These are phyloP conservation scores for Talaromyces sp. DNA, from an alignment of 2,329 filamentous ascomycete species.

Conservation along the genomic window DNA sequence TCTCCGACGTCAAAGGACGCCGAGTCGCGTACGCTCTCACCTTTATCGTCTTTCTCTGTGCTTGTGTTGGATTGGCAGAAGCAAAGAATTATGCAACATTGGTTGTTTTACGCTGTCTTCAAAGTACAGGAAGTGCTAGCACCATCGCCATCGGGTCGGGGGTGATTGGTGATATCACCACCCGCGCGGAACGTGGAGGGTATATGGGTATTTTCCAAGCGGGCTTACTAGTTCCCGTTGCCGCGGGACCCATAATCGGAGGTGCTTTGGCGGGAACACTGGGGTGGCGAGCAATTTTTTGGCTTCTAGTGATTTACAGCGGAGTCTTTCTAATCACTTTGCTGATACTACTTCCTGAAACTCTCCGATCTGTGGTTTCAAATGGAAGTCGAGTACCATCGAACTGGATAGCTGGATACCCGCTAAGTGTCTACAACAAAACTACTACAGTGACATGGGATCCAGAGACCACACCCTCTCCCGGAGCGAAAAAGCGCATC, in stretches of 20 bases:
- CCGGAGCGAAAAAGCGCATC: slow-evolving; percentile 38
- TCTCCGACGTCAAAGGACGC: slow-evolving; percentile 47
- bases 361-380: slow-evolving; percentile 38
- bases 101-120: slow-evolving; percentile 45
- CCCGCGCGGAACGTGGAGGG: slow-evolving; percentile 43
- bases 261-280: slow-evolving; percentile 40
- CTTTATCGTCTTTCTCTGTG: slow-evolving; percentile 44
- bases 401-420: slow-evolving; percentile 20
- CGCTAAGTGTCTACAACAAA: slow-evolving; percentile 18
- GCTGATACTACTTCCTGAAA: slow-evolving; percentile 44
- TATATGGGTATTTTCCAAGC: slow-evolving; percentile 48
- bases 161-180: slow-evolving; percentile 49
- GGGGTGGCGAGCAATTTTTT: slow-evolving; percentile 50
- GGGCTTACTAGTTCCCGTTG: slow-evolving; percentile 39
- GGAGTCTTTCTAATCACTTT: slow-evolving; percentile 37
- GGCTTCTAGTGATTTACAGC: slow-evolving; percentile 46
- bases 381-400: slow-evolving; percentile 33
- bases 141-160: slow-evolving; percentile 49
- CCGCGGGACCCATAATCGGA: slow-evolving; percentile 48
- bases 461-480: slow-evolving; percentile 1
- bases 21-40: slow-evolving; percentile 43
- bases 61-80: slow-evolving; percentile 46
- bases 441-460: slow-evolving; percentile 10
- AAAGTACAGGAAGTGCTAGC: slow-evolving; percentile 48
- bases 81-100: slow-evolving; percentile 43